Evolutionary conservation across 768 basidiomycete genomes (phyloP).

Genomic region (Leccinum olivaceopallidum): DNA sequence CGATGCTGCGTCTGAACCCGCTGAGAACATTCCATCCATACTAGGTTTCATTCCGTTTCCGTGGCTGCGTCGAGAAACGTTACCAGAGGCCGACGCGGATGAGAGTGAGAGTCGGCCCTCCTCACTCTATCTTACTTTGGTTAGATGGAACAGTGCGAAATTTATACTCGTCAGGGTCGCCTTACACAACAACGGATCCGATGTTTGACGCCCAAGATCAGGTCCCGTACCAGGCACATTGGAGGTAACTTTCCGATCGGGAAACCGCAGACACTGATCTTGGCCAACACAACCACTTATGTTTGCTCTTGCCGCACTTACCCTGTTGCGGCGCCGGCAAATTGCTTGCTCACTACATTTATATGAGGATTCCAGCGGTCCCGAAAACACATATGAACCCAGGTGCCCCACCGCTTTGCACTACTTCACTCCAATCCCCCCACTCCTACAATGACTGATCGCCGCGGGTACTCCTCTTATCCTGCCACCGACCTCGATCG

Average conservation of each 20-base stretch:
- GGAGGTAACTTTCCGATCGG: constrained; percentile 24
- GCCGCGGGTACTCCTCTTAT: constrained; percentile 33
- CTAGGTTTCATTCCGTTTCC: constrained; percentile 20
- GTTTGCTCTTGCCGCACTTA: constrained; percentile 31
- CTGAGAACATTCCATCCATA: constrained; percentile 20
- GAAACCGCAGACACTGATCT: constrained; percentile 31
- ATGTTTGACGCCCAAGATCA: constrained; percentile 27
- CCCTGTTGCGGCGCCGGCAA: constrained; percentile 36
- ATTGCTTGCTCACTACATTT: constrained; percentile 27
- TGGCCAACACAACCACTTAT: constrained; percentile 26
- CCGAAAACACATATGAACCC: constrained; percentile 39
- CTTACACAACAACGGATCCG: constrained; percentile 14
- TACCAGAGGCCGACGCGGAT: constrained; percentile 14
- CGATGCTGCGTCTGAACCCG: constrained; percentile 11
- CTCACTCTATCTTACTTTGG: constrained; percentile 33
- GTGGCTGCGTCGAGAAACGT: constrained; percentile 21
- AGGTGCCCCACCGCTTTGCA: constrained; percentile 9
- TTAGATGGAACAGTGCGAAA: constrained; percentile 24
- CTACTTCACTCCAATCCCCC: constrained; percentile 8
- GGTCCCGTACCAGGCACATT: constrained; percentile 34
- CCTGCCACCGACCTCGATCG: constrained; percentile 19
- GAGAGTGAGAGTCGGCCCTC: constrained; percentile 15
- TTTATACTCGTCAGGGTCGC: constrained; percentile 28
- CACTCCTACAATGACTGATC: constrained; percentile 27
- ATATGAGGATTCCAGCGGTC: constrained; percentile 29